Evolutionary conservation across 1,284 basidiomycete species (phyloP), one percentile per base, ranked within the genome.

Genomic region (Lentinus polychrous): DNA sequence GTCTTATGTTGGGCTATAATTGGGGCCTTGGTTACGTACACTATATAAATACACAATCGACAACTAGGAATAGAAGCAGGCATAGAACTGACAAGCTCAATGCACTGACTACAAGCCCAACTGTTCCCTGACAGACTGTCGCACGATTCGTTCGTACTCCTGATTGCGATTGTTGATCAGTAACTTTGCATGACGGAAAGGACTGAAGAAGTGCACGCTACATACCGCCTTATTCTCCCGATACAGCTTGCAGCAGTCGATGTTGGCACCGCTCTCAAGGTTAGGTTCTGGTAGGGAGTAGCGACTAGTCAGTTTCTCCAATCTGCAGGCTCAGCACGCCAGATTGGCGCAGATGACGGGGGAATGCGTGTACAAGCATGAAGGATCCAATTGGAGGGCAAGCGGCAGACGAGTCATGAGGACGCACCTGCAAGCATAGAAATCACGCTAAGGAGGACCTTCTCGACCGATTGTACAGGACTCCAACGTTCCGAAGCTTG

Each of bases 401-500:
- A 12, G 18, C 17, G 8, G 20, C 45, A 35, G 41, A 40, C 20
- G 27, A 31, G 36, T 41, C 18, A 57, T 43, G 37, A 52, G 40
- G 36, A 60, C 76, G 54, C 56, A 89, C 90, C 88, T 55, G 96
- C 94, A n/a, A 99, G 80, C 95, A 99, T 98, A 48, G 91, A 95
- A 56, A 99, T 85, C 17, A 99, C 95, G 57, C 91, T 94, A 5
- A 99, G 74, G 48, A 94, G 78, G 52, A 99, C 96, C 66, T 96
- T 97, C 71, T 99, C 91, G 38, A 99, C 92, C 61, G 87, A 91
- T 69, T 96, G 93, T 0, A 99, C 94, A 14, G 96, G 96, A 51
- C 91, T 94, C 96, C 96, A 99, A 37, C 96, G 81, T 66, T 99
- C 96, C 22, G 89, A 93, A 0, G 95, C 94, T 53, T 88, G 83